These are phyloP conservation scores for Nowakowskiella sp. DNA, from an alignment of 192 early-diverging fungal species.

Conservation along the genomic window DNA sequence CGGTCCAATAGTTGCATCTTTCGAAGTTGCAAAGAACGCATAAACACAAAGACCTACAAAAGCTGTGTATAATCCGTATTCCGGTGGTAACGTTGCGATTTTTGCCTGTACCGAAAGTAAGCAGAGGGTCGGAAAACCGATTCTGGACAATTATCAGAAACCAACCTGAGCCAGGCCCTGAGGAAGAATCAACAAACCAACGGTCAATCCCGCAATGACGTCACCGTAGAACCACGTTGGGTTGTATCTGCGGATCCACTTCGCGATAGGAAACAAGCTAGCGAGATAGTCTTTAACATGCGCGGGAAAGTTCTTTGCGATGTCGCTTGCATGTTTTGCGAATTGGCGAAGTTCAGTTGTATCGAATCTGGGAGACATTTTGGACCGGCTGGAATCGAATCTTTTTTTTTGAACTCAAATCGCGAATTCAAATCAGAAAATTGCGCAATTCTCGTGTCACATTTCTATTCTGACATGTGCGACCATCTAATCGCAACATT, in stretches of 20 bases:
- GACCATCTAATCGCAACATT: no score
- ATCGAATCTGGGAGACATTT: no score
- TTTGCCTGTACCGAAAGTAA: no score
- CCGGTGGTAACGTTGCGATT: slow-evolving; percentile 59
- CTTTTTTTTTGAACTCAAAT: no score
- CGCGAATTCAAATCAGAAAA: no score
- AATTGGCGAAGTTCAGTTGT: no score
- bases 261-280: slow-evolving; percentile 43
- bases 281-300: not conserved
- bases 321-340: no score
- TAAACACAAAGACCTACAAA: slow-evolving; percentile 65
- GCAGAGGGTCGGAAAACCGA: slow-evolving; percentile 34
- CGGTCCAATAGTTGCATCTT: slow-evolving; percentile 64
- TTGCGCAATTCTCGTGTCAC: no score
- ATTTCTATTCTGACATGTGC: no score
- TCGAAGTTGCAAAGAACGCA: slow-evolving; percentile 63
- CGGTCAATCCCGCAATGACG: slow-evolving; percentile 63
- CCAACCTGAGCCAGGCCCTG: slow-evolving; percentile 23
- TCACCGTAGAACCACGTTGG: slow-evolving; percentile 63
- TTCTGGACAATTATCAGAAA: not conserved
- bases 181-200: slow-evolving; percentile 65
- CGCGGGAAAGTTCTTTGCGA: no score
- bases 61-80: slow-evolving; percentile 70
- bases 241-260: slow-evolving; percentile 50
- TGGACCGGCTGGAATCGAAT: no score